Evolutionary conservation across 495 filamentous ascomycete species (phyloP).

Genomic region (Aspergillus mulundensis): DNA sequence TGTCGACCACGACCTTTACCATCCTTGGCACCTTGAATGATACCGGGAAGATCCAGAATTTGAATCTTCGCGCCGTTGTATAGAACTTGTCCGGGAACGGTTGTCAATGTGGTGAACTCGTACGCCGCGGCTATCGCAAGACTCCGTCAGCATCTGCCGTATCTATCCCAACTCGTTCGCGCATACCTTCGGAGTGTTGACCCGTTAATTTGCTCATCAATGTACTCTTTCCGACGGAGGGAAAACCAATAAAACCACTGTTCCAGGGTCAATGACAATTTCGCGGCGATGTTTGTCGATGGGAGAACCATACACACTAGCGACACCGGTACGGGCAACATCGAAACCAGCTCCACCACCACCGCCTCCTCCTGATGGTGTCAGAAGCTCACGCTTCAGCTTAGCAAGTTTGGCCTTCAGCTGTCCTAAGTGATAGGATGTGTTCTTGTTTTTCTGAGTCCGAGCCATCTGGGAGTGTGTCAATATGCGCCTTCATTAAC

Average conservation of each 20-base stretch:
- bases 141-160: constrained; percentile 16
- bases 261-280: constrained; percentile 15
- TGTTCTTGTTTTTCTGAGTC: constrained; percentile 98
- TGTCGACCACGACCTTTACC: constrained; percentile 97
- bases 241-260: constrained; percentile 69
- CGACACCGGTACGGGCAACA: constrained; percentile 95
- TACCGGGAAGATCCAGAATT: constrained; percentile 97
- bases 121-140: constrained; percentile 73
- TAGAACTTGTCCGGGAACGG: constrained; percentile 90
- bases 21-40: constrained; percentile 98
- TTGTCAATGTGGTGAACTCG: constrained; percentile 97
- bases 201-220: constrained; percentile 92
- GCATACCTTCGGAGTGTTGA: constrained; percentile 82
- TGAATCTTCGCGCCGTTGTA: constrained; percentile 98
- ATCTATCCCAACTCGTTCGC: neutral
- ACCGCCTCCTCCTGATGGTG: constrained; percentile 75
- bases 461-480: constrained; percentile 68
- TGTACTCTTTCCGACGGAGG: constrained; percentile 96
- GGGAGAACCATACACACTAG: constrained; percentile 71
- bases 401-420: constrained; percentile 98
- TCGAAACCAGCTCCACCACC: constrained; percentile 86
- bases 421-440: constrained; percentile 84
- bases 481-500: constrained; percentile 11
- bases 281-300: neutral
- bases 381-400: constrained; percentile 91